Conservation (phyloP, 495 filamentous ascomycete species). For the Xylaria intraflava region DNA sequence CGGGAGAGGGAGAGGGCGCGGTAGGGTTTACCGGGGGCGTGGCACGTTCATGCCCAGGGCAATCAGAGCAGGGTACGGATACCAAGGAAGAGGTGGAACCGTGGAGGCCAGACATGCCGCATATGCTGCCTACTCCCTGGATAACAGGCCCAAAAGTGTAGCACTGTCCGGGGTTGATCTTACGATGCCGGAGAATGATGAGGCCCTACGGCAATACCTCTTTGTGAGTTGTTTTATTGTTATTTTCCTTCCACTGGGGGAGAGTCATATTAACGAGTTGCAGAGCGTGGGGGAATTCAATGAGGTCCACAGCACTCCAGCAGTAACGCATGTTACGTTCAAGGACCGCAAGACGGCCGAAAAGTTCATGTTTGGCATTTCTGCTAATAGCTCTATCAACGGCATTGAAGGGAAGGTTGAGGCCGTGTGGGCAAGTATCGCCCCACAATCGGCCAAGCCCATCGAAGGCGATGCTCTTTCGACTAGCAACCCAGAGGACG, state of each 20-base stretch:
- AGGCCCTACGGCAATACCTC: constrained; percentile 76
- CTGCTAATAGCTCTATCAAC: constrained; percentile 55
- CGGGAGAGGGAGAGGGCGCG: constrained; percentile 24
- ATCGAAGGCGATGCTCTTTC: constrained; percentile 9
- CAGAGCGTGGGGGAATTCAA: constrained; percentile 82
- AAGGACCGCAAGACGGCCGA: constrained; percentile 87
- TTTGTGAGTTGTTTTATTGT: constrained; percentile 58
- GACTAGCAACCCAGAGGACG: constrained; percentile 7
- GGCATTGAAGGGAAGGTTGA: constrained; percentile 67
- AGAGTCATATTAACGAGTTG: constrained; percentile 13
- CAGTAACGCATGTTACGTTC: constrained; percentile 64
- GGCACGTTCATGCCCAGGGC: constrained; percentile 41
- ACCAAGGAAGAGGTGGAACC: constrained; percentile 52
- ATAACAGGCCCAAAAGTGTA: constrained; percentile 79
- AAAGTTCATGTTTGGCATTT: constrained; percentile 63
- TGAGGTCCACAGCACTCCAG: constrained; percentile 60
- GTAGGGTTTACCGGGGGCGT: constrained; percentile 35
- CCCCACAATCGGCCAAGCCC: constrained; percentile 8
- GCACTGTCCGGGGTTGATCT: constrained; percentile 64
- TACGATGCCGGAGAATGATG: constrained; percentile 62
- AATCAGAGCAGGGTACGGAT: constrained; percentile 46
- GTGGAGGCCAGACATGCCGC: constrained; percentile 35
- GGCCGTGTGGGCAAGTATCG: constrained; percentile 58
- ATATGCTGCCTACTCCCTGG: constrained; percentile 68
- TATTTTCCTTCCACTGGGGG: not conserved